phyloP scores from a whole-genome alignment of 1,139 yeast genomes.

The Nakaseomyces nivariensis region DNA sequence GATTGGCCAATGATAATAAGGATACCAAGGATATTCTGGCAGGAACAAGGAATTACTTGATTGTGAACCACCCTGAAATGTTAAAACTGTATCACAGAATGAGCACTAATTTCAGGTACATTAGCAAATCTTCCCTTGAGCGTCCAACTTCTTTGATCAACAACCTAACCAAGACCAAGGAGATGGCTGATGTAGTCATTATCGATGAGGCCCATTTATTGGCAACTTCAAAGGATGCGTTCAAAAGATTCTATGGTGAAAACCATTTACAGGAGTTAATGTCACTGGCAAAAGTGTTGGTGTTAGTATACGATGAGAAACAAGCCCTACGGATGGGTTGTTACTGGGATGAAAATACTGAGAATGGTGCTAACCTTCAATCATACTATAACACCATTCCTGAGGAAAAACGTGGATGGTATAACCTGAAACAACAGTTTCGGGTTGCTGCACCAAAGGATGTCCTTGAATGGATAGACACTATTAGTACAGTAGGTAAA shows the following conservation, averaged over 20 bases:
- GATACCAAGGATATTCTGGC: slow-evolving; percentile 13
- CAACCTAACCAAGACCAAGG: slow-evolving; percentile 18
- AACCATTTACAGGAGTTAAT: slow-evolving; percentile 34
- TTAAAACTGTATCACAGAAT: slow-evolving; percentile 33
- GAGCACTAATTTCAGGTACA: slow-evolving; percentile 29
- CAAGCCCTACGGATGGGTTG: slow-evolving; percentile 37
- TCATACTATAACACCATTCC: slow-evolving; percentile 12
- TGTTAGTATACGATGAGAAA: slow-evolving; percentile 35
- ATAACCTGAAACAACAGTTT: slow-evolving; percentile 32
- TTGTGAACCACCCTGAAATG: slow-evolving; percentile 39
- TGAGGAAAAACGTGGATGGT: slow-evolving; percentile 16
- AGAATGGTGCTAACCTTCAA: slow-evolving; percentile 27
- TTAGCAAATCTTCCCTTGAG: slow-evolving; percentile 31
- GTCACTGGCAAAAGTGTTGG: slow-evolving; percentile 29
- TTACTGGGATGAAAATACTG: slow-evolving; percentile 30
- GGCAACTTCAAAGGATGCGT: slow-evolving; percentile 35
- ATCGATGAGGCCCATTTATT: slow-evolving; percentile 37
- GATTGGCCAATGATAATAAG: slow-evolving; percentile 11
- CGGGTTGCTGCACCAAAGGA: slow-evolving; percentile 33
- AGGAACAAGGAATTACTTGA: slow-evolving; percentile 29
- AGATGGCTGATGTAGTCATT: slow-evolving; percentile 30
- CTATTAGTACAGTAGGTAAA: slow-evolving; percentile 28
- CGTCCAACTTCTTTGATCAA: slow-evolving; percentile 36
- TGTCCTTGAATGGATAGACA: slow-evolving; percentile 33
- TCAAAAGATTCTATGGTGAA: slow-evolving; percentile 33